phyloP scores from a whole-genome alignment of 495 filamentous ascomycete genomes.

The Rhizodiscina lignyota region DNA sequence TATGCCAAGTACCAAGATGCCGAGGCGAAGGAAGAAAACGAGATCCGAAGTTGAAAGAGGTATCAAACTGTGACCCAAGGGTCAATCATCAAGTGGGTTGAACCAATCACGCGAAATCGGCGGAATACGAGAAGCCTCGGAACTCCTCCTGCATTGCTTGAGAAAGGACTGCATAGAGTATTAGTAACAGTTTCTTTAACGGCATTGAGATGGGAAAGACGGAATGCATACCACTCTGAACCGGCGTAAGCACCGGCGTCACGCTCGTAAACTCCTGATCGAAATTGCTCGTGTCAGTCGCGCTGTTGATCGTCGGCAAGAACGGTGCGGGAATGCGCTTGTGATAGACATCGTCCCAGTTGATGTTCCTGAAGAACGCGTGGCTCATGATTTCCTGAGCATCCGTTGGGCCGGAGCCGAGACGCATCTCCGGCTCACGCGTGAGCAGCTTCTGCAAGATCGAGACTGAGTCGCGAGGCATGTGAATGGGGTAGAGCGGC shows the following conservation, averaged over 20 bases:
- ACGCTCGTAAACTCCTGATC: constrained; percentile 98
- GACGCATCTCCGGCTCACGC: constrained; percentile 78
- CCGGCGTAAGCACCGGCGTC: constrained; percentile 90
- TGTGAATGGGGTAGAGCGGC: constrained; percentile 95
- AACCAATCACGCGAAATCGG: constrained; percentile 48
- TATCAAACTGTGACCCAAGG: too few relatives aligned
- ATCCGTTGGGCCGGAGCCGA: constrained; percentile 91
- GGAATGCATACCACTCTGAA: constrained; percentile 75
- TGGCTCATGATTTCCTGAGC: constrained; percentile 99
- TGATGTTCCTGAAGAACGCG: constrained; percentile 93
- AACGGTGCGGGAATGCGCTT: constrained; percentile 85
- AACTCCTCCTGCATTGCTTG: constrained; percentile 99
- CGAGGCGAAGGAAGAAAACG: too few relatives aligned
- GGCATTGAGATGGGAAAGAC: too few relatives aligned
- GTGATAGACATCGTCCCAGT: constrained; percentile 96
- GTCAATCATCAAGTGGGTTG: too few relatives aligned
- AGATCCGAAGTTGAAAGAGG: too few relatives aligned
- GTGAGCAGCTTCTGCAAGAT: constrained; percentile 96
- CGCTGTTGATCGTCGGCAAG: constrained; percentile 68
- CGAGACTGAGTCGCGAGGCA: constrained; percentile 94
- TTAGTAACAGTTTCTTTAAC: constrained; percentile 3
- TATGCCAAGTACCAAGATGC: too few relatives aligned
- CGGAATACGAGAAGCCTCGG: constrained; percentile 93
- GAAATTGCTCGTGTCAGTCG: constrained; percentile 98
- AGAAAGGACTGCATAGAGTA: constrained; percentile 56